These are phyloP conservation scores for Apiospora marii DNA, from an alignment of 2,329 filamentous ascomycete genomes.

Conservation along the genomic window DNA sequence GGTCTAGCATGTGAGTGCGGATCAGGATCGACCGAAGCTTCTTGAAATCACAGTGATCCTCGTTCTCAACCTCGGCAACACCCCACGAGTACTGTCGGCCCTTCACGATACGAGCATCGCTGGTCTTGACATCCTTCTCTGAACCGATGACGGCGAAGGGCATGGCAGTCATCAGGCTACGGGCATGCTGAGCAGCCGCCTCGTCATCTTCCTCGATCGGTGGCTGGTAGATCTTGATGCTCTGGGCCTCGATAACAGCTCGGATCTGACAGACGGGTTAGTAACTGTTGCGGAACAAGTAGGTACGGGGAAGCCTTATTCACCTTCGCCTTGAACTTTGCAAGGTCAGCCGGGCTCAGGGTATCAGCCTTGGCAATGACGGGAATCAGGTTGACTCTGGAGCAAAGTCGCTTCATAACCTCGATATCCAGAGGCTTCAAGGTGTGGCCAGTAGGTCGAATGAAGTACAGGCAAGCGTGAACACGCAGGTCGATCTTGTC, in stretches of 20 bases:
- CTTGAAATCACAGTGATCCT: conserved; percentile 99
- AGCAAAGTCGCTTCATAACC: conserved; percentile 99
- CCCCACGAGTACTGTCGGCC: conserved; percentile 99
- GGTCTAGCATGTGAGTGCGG: conserved; percentile 98
- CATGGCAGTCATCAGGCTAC: conserved; percentile 95
- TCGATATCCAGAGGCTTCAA: conserved; percentile 99
- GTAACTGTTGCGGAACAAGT: conserved; percentile 28
- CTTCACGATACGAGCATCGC: conserved; percentile 96
- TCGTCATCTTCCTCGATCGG: conserved; percentile 98
- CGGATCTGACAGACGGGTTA: conserved; percentile 70
- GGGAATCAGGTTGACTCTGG: conserved; percentile 96
- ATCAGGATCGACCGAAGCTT: conserved; percentile 99
- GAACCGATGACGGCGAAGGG: conserved; percentile 98
- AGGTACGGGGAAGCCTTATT: conserved; percentile 42
- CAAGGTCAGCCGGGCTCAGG: conserved; percentile 88
- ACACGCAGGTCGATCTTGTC: conserved; percentile 99
- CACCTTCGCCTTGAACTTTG: conserved; percentile 95
- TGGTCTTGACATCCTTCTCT: conserved; percentile 98
- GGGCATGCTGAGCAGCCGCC: conserved; percentile 91
- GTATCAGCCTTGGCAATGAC: conserved; percentile 99
- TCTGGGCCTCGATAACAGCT: conserved; percentile 95
- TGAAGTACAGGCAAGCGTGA: conserved; percentile 98
- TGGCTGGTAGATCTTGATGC: conserved; percentile 99
- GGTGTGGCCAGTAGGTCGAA: conserved; percentile 97
- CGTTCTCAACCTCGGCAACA: conserved; percentile 99